Conservation (phyloP, 306 rosid genomes). For the Bauhinia variegata region DNA sequence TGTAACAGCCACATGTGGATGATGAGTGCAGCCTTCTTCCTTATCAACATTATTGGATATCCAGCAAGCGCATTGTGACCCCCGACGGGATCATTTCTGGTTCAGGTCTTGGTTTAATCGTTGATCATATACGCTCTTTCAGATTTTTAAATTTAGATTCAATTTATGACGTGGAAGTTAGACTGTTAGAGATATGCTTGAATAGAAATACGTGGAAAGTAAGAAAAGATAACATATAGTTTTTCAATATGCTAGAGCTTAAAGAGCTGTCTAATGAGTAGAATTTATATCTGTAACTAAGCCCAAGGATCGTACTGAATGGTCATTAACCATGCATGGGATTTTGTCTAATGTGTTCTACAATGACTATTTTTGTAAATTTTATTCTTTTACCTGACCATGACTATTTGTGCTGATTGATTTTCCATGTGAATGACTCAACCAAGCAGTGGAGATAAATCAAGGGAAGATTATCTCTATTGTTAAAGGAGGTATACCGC, state of each 20-base stretch:
- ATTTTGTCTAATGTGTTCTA: neutral
- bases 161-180: no score
- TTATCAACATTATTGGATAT: constrained; percentile 67
- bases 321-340: neutral
- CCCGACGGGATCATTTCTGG: constrained; percentile 85
- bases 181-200: neutral
- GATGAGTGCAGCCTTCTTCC: constrained; percentile 75
- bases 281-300: neutral
- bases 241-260: neutral
- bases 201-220: neutral
- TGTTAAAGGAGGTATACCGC: constrained; percentile 56
- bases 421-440: constrained; percentile 25
- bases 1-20: constrained; percentile 35
- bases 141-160: neutral
- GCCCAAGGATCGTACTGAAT: neutral
- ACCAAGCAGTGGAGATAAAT: constrained; percentile 74
- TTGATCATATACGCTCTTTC: neutral
- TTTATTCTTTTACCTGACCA: neutral
- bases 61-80: constrained; percentile 85
- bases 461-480: constrained; percentile 71
- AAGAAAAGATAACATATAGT: neutral
- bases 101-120: constrained; percentile 50
- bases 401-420: constrained; percentile 12
- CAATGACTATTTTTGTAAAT: no score
- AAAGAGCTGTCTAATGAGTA: neutral